A percentile compares a stretch with the other conserved stretches of the same genome.
phyloP scores from a whole-genome alignment of 768 basidiomycete genomes.

The Pisolithus sp. region DNA sequence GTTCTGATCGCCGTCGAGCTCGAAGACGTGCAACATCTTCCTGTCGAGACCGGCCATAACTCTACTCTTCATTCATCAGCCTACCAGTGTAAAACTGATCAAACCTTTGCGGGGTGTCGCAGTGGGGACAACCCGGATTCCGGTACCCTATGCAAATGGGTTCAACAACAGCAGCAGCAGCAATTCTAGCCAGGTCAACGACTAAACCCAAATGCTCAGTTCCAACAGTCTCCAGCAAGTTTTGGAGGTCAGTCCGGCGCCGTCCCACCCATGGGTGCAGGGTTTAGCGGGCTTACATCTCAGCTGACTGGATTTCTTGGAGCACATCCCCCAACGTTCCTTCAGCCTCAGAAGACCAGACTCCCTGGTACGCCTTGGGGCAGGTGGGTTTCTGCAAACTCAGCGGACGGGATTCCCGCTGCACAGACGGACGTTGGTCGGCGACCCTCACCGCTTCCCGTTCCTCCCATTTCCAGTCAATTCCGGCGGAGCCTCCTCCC shows the following conservation, averaged over 20 bases:
- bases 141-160: slow-evolving; percentile 63
- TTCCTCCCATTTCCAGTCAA: slow-evolving; percentile 53
- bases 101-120: slow-evolving; percentile 49
- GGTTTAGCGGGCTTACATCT: slow-evolving; percentile 39
- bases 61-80: not conserved
- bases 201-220: slow-evolving; percentile 26
- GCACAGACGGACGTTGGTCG: slow-evolving; percentile 28
- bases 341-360: slow-evolving; percentile 40
- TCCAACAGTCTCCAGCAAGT: slow-evolving; percentile 35
- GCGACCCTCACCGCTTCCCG: slow-evolving; percentile 46
- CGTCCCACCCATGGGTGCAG: slow-evolving; percentile 24
- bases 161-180: slow-evolving; percentile 44
- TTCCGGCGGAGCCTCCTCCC: slow-evolving; percentile 37
- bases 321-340: slow-evolving; percentile 34
- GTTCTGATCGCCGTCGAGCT: not conserved
- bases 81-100: not conserved
- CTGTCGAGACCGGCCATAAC: not conserved
- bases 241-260: slow-evolving; percentile 24
- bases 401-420: slow-evolving; percentile 47
- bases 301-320: slow-evolving; percentile 56
- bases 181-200: slow-evolving; percentile 32
- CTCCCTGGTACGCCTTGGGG: slow-evolving; percentile 24
- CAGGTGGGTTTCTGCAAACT: slow-evolving; percentile 38
- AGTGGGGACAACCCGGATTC: slow-evolving; percentile 68
- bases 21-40: slow-evolving; percentile 2